A percentile compares a stretch with the other conserved stretches of the same genome.
Evolutionary conservation across 73 alveolate genomes (phyloP).

Genomic region (Stentor coeruleus): DNA sequence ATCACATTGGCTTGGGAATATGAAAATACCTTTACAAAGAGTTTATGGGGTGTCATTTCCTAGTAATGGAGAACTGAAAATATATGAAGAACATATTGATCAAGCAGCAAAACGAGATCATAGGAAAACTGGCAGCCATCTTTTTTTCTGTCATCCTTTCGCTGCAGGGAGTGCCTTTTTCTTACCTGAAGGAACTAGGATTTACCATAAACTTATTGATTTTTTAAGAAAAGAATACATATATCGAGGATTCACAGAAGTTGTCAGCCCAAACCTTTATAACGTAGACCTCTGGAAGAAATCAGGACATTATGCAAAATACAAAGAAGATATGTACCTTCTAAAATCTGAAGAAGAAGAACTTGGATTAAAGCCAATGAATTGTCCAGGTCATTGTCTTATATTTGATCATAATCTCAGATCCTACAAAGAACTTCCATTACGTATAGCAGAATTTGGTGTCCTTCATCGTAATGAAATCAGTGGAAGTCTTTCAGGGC

Average conservation of each 20-base stretch:
- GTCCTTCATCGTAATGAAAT: slow-evolving; percentile 99
- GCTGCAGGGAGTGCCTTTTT: slow-evolving; percentile 99
- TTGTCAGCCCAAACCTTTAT: slow-evolving; percentile 96
- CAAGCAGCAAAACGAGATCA: slow-evolving; percentile 99
- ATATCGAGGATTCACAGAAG: slow-evolving; percentile 97
- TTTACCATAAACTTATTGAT: slow-evolving; percentile 91
- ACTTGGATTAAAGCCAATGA: slow-evolving; percentile 99
- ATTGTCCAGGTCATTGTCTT: slow-evolving; percentile 99
- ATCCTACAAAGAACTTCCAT: slow-evolving; percentile 98
- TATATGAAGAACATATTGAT: slow-evolving; percentile 79
- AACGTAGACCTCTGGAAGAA: slow-evolving; percentile 94
- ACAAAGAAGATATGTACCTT: slow-evolving; percentile 96
- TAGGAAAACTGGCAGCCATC: slow-evolving; percentile 97
- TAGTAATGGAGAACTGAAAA: slow-evolving; percentile 90
- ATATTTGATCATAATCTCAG: slow-evolving; percentile 83
- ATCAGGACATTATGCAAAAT: slow-evolving; percentile 99
- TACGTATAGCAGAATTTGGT: slow-evolving; percentile 99
- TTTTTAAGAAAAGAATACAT: slow-evolving; percentile 92
- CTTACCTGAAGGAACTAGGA: slow-evolving; percentile 88
- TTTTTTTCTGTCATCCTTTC: slow-evolving; percentile 86
- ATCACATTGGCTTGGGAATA: slow-evolving; percentile 98
- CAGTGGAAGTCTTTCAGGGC: slow-evolving; percentile 98
- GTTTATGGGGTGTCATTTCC: slow-evolving; percentile 99
- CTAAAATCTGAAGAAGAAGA: slow-evolving; percentile 93
- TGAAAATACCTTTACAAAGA: slow-evolving; percentile 93